These are phyloP conservation scores for Beauveria caledonica DNA, from an alignment of 2,329 filamentous ascomycete genomes.

Conservation along the genomic window DNA sequence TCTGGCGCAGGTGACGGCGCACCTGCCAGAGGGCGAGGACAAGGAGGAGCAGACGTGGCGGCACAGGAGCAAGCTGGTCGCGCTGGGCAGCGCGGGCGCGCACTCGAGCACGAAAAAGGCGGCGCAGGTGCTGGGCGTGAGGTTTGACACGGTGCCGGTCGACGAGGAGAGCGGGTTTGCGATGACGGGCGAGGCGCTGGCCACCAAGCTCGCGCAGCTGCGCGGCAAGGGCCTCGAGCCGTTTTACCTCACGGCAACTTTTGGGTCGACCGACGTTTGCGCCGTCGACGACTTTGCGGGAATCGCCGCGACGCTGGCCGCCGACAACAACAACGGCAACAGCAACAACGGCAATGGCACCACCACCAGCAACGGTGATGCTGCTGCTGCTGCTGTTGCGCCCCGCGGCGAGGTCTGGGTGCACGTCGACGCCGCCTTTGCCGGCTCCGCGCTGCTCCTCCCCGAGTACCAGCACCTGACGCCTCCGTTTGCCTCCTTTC, in stretches of 20 bases:
- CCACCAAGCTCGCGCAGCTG: slow-evolving; percentile 54
- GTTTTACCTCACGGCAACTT: slow-evolving; percentile 75
- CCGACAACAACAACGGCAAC: slow-evolving; percentile 8
- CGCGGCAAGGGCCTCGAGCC: slow-evolving; percentile 65
- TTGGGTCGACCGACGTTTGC: slow-evolving; percentile 85
- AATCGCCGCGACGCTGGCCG: slow-evolving; percentile 46
- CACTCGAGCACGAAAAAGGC: slow-evolving; percentile 85
- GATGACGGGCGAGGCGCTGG: slow-evolving; percentile 58
- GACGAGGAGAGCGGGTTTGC: slow-evolving; percentile 55
- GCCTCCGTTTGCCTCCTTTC: slow-evolving; percentile 55
- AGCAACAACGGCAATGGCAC: not conserved
- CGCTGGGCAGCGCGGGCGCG: slow-evolving; percentile 67
- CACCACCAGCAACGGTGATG: not conserved
- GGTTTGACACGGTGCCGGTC: slow-evolving; percentile 63
- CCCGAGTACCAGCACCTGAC: slow-evolving; percentile 70
- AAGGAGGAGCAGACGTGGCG: slow-evolving; percentile 64
- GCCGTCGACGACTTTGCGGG: slow-evolving; percentile 73
- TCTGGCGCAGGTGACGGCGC: slow-evolving; percentile 50
- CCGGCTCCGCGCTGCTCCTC: slow-evolving; percentile 73
- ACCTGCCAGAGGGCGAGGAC: slow-evolving; percentile 44
- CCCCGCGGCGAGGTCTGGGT: slow-evolving; percentile 62
- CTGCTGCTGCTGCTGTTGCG: slow-evolving; percentile 13
- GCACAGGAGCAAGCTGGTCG: slow-evolving; percentile 53
- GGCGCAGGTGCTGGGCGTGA: slow-evolving; percentile 76
- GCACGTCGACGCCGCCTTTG: slow-evolving; percentile 89